Conservation (phyloP, 441 rosid species). For the Pelargonium citronellum region DNA sequence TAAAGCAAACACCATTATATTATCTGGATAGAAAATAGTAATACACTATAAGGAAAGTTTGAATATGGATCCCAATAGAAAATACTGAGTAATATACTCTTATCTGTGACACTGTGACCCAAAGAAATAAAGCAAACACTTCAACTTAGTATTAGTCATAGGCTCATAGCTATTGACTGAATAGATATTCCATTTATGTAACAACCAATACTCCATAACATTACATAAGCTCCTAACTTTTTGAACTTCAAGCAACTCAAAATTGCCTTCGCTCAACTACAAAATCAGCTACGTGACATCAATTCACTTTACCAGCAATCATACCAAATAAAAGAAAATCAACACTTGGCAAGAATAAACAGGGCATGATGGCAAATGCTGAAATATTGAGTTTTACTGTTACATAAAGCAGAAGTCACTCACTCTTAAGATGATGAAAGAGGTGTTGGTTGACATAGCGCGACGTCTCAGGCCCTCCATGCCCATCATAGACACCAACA, state of each 20-base stretch:
- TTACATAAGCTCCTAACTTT: not conserved
- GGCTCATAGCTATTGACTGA: not conserved
- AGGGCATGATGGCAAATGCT: not conserved
- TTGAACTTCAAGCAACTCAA: no score
- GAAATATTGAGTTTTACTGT: not conserved
- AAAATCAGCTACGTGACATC: not conserved
- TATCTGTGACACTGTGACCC: not conserved
- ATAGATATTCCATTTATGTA: not conserved
- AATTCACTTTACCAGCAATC: no score
- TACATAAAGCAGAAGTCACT: slow-evolving; percentile 23
- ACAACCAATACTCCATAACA: not conserved
- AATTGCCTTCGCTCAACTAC: not conserved
- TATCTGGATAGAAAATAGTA: no score
- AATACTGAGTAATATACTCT: not conserved
- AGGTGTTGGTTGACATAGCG: slow-evolving; percentile 71
- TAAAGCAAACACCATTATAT: not conserved
- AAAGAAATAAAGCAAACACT: no score
- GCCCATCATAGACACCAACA: slow-evolving; percentile 90
- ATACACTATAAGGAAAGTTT: not conserved
- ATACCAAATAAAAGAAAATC: no score
- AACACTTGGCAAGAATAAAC: no score
- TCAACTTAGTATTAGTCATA: no score
- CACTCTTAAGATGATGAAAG: slow-evolving; percentile 77
- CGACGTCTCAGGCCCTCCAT: slow-evolving; percentile 92
- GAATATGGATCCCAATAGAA: not conserved